Base-by-base conservation (phyloP, 225 moss, liverwort and hornwort genomes). In the Climacium dendroides region DNA sequence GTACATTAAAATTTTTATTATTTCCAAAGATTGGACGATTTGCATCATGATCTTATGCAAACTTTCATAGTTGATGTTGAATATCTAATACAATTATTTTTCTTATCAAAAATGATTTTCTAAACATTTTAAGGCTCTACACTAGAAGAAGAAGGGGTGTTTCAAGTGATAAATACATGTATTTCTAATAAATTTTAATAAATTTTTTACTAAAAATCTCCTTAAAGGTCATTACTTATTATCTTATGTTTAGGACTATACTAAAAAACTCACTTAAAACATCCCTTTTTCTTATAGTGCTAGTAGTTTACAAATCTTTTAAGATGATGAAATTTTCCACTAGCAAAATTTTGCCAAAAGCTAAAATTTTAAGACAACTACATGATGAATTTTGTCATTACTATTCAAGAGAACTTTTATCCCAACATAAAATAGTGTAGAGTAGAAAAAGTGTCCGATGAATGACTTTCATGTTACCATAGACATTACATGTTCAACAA, bases 371-470 rank as follows among this genome's bases (percentile, higher is more conserved):
- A 26, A 71, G 16, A 43, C 10, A 2, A 2, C 1, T 26, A 9
- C 0, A 43, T 43, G 5, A 15, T 71, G 26, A 43, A 28, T 43
- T 41, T 26, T 1, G 1, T 43, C 26, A 70, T 43, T 16, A 5
- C 43, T 43, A 26, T 43, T 69, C 1, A 71, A 15, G 2, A 71
- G 1, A 15, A 16, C 0, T 37, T 43, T 5, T 43, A 39, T 24
- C 14, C 13, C 0, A 50, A 4, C 3, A 4, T 69, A 4, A 69
- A 39, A 14, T 4, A 6, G 0, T 39, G 3, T 0, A 13, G 0
- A 39, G 13, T 13, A 69, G 0, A 7, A 2, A 24, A 24, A 69
- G 1, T 69, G 24, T 69, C 0, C 0, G 0, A 43, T 71, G 43
- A 43, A 43, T 71, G 16, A 26, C 43, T 43, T 45, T 29, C 4